A percentile compares a stretch with the other conserved stretches of the same genome.
These are phyloP conservation scores for Heimioporus sp. DNA, from an alignment of 768 basidiomycete species.

Conservation along the genomic window DNA sequence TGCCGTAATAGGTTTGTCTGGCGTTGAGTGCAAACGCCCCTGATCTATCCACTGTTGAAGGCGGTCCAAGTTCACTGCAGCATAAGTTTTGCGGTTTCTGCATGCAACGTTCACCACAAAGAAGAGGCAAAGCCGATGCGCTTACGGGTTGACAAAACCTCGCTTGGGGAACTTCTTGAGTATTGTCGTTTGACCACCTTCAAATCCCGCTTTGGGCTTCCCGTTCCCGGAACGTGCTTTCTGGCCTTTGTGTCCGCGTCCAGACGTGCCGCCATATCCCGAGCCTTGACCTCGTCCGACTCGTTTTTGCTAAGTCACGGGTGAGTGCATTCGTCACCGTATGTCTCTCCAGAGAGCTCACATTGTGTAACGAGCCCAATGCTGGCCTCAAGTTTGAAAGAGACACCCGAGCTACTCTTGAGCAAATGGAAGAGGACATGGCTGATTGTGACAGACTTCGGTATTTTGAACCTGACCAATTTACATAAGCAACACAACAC, in stretches of 20 bases:
- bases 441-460: neutral
- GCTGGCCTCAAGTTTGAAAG: conserved; percentile 78
- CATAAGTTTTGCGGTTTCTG: conserved; percentile 75
- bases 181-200: conserved; percentile 96
- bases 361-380: conserved; percentile 65
- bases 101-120: neutral
- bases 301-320: conserved; percentile 75
- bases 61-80: conserved; percentile 82
- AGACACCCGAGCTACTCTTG: conserved; percentile 41
- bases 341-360: conserved; percentile 27
- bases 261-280: conserved; percentile 87
- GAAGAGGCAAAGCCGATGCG: conserved; percentile 10
- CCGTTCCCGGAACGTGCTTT: conserved; percentile 89
- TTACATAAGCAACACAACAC: neutral
- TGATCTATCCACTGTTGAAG: conserved; percentile 91
- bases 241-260: conserved; percentile 94
- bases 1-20: conserved; percentile 84
- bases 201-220: conserved; percentile 79
- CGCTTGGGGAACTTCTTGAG: conserved; percentile 89
- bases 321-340: neutral
- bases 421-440: conserved; percentile 38
- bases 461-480: neutral
- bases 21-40: conserved; percentile 75
- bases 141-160: conserved; percentile 92
- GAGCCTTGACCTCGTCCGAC: conserved; percentile 93